phyloP scores from a whole-genome alignment of 495 filamentous ascomycete genomes.

The Penicillium bovifimosum region DNA sequence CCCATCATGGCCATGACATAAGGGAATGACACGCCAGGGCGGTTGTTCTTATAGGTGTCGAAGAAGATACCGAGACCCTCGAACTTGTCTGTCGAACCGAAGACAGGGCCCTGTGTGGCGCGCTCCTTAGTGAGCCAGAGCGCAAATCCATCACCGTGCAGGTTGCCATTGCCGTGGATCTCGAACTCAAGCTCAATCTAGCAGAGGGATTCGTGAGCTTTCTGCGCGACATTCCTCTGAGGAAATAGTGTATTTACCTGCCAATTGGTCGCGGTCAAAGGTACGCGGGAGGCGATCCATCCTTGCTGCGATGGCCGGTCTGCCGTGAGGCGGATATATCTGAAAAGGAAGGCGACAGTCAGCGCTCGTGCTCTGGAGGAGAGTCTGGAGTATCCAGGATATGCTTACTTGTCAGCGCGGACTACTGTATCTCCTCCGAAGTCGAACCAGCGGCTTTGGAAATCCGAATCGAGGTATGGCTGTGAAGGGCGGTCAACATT shows the following conservation, averaged over 20 bases:
- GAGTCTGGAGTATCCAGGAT: not conserved
- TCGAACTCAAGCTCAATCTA: constrained; percentile 94
- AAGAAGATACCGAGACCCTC: constrained; percentile 96
- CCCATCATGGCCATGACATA: constrained; percentile 99
- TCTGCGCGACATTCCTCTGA: not conserved
- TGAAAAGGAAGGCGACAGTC: constrained; percentile 23
- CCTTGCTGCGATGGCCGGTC: constrained; percentile 85
- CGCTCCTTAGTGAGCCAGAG: constrained; percentile 98
- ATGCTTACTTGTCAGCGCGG: constrained; percentile 75
- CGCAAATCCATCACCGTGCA: constrained; percentile 96
- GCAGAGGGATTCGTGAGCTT: constrained; percentile 3
- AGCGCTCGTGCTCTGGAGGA: constrained; percentile 6
- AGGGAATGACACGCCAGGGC: constrained; percentile 90
- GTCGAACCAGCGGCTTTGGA: constrained; percentile 99
- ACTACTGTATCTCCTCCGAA: constrained; percentile 96
- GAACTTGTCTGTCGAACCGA: constrained; percentile 82
- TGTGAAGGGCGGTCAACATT: constrained; percentile 39
- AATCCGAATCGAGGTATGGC: constrained; percentile 96
- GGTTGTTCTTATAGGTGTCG: constrained; percentile 99
- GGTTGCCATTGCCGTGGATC: constrained; percentile 72
- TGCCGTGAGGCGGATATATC: constrained; percentile 87
- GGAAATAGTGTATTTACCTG: constrained; percentile 50
- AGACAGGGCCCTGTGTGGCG: constrained; percentile 74
- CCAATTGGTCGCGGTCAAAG: constrained; percentile 98
- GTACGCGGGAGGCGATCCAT: constrained; percentile 90